Conservation (phyloP, 495 filamentous ascomycete species). For the Penicillium cinerascens region DNA sequence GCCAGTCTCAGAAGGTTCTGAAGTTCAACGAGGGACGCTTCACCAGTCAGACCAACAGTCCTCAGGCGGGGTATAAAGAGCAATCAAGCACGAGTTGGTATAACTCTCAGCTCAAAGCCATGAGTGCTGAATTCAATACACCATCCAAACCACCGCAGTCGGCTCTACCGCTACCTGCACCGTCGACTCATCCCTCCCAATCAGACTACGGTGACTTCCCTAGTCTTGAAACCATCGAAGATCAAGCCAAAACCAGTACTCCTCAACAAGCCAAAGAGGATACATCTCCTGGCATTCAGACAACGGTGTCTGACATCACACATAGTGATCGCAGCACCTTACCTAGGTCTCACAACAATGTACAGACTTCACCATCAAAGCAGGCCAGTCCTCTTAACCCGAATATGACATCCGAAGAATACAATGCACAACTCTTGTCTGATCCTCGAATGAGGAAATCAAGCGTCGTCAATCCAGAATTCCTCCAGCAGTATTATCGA, state of each 20-base stretch:
- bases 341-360: background rate
- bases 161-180: background rate
- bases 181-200: slow-evolving; percentile 18
- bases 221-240: slow-evolving; percentile 31
- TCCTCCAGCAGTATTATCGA: slow-evolving; percentile 88
- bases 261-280: background rate
- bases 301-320: background rate
- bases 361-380: slow-evolving; percentile 6
- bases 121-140: slow-evolving; percentile 10
- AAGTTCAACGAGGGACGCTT: slow-evolving; percentile 71
- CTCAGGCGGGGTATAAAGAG: slow-evolving; percentile 59
- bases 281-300: background rate
- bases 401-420: slow-evolving; percentile 79
- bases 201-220: slow-evolving; percentile 48
- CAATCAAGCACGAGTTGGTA: slow-evolving; percentile 79
- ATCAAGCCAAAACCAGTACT: background rate
- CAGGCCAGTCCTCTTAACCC: slow-evolving; percentile 21
- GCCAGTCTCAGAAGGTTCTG: slow-evolving; percentile 68
- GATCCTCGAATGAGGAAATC: slow-evolving; percentile 82
- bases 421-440: slow-evolving; percentile 75
- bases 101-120: slow-evolving; percentile 59
- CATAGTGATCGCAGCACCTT: background rate
- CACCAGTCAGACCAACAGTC: slow-evolving; percentile 59
- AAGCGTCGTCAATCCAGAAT: slow-evolving; percentile 84
- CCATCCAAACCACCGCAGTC: background rate